Evolutionary conservation across 768 basidiomycete genomes (phyloP), one percentile per base, ranked within the genome.

Genomic region (Holtermanniella nyarrowii): DNA sequence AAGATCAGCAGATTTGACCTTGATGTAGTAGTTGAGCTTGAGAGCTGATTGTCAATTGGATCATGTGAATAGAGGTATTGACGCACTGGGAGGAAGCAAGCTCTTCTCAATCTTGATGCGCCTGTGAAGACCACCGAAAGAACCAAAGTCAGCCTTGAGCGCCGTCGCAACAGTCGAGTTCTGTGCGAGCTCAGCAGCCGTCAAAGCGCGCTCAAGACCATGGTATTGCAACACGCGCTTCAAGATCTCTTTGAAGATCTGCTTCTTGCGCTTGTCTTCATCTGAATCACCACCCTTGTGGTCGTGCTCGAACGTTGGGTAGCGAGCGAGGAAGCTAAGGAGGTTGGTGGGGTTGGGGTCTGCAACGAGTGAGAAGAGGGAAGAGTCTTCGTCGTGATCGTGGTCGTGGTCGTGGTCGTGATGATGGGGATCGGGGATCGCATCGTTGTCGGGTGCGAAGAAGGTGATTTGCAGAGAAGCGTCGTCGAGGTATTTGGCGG

Each of bases 161-260:
- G 60, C 63, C 20, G 70, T 69, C 5, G 78, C 72, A 47, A 76
- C 77, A 0, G 82, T 84, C 4, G 75, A 76, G 63, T 82, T 81
- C 58, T 74, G 70, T 7, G 75, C 74, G 18, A 83, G 74, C 12
- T 73, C 72, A 13, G 56, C 50, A 1, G 69, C 63, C 50, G 74
- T 68, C 53, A 68, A 69, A 47, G 69, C 70, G 49, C 66, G 57
- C 23, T 77, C 77, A 7, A 84, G 68, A 42, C 78, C 76, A 63
- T 81, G 81, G 66, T 82, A 84, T 20, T 76, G 73, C 18, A 82
- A 67, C 25, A 83, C 74, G 40, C 77, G 76, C 14, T 73, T 75
- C 24, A 82, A 59, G 53, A 84, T 76, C 48, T 74, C 72, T 57
- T 79, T 79, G 61, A 85, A 68, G 43, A 78, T 74, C 63, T 80